Percentiles rank a stretch among this genome's conserved stretches.
Conservation (phyloP, 1,284 basidiomycete species). For the Cryptococcus sp. region DNA sequence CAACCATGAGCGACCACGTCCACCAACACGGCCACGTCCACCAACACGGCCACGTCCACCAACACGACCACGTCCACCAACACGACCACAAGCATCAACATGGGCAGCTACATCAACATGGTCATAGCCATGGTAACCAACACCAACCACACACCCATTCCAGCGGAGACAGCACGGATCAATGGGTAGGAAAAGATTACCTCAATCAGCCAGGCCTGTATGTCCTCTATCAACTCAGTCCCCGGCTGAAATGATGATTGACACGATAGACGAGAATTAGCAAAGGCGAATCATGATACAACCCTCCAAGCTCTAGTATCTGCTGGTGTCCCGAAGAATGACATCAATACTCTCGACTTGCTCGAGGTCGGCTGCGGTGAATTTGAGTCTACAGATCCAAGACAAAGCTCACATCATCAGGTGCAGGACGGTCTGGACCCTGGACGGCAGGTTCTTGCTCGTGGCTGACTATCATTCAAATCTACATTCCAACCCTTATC, state of each 20-base stretch:
- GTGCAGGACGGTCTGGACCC: too few relatives aligned
- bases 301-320: constrained; percentile 16
- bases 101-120: constrained; percentile 5
- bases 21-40: background rate
- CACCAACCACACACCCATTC: constrained; percentile 16
- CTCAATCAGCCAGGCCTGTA: constrained; percentile 25
- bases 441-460: too few relatives aligned
- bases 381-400: constrained; percentile 1
- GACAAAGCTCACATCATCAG: background rate
- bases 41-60: background rate
- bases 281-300: constrained; percentile 16
- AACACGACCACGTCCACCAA: constrained; percentile 6
- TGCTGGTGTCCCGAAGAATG: constrained; percentile 7
- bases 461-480: too few relatives aligned
- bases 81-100: constrained; percentile 3
- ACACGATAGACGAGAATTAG: constrained; percentile 22
- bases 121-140: constrained; percentile 9
- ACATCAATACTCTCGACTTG: constrained; percentile 13
- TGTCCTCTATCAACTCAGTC: constrained; percentile 4
- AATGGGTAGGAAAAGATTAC: constrained; percentile 35
- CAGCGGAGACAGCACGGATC: constrained; percentile 10
- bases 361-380: constrained; percentile 37
- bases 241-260: background rate
- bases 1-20: background rate
- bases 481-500: too few relatives aligned